These are phyloP conservation scores for Stropharia rugosoannulata DNA, from an alignment of 768 basidiomycete genomes.

Conservation along the genomic window DNA sequence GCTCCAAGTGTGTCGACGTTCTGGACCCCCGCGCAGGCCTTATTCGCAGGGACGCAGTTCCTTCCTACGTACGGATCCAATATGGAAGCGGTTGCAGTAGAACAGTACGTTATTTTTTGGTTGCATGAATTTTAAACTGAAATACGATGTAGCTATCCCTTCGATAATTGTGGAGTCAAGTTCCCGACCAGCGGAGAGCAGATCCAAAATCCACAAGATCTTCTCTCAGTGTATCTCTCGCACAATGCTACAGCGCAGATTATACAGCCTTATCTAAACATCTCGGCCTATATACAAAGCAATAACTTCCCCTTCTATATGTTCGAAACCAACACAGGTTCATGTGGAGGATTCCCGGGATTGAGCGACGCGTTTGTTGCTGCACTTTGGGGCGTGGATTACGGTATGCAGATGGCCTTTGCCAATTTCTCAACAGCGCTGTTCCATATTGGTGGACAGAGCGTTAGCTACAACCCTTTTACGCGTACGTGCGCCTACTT, in stretches of 20 bases:
- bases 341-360: conserved; percentile 69
- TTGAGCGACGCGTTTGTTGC: conserved; percentile 61
- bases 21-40: conserved; percentile 44
- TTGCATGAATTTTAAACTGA: neutral
- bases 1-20: neutral
- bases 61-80: conserved; percentile 16
- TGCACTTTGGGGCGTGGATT: conserved; percentile 65
- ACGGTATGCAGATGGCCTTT: conserved; percentile 60
- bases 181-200: conserved; percentile 36
- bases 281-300: conserved; percentile 42
- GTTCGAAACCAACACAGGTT: conserved; percentile 72
- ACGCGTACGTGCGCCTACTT: conserved; percentile 32
- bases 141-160: conserved; percentile 31
- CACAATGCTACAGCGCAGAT: conserved; percentile 54
- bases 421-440: conserved; percentile 53
- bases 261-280: conserved; percentile 51
- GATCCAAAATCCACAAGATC: conserved; percentile 39
- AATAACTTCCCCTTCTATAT: conserved; percentile 52
- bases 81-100: conserved; percentile 48
- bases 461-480: conserved; percentile 55
- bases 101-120: conserved; percentile 39
- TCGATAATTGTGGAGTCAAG: conserved; percentile 57
- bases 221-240: conserved; percentile 59
- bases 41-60: neutral
- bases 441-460: conserved; percentile 65